phyloP scores from a whole-genome alignment of 1,284 basidiomycete species.

The Mrakiaceae sp. region DNA sequence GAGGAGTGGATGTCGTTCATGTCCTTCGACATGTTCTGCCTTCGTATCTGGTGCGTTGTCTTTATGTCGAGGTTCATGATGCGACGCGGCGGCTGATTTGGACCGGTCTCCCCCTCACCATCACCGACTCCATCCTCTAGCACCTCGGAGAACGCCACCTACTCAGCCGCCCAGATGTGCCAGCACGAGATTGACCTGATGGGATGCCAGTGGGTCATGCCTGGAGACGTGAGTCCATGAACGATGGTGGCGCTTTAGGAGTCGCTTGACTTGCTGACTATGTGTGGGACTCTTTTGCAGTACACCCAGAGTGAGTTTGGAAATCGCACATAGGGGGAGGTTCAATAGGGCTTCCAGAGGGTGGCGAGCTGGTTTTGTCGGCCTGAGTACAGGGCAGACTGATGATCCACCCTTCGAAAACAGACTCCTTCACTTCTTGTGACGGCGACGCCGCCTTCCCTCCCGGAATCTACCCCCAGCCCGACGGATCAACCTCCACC shows the following conservation, averaged over 20 bases:
- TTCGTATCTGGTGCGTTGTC: conserved; percentile 37
- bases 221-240: conserved; percentile 25
- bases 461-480: conserved; percentile 32
- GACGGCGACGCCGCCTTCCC: conserved; percentile 28
- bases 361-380: too few species aligned
- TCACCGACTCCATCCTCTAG: conserved; percentile 22
- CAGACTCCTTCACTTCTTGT: conserved; percentile 36
- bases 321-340: too few species aligned
- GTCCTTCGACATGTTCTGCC: conserved; percentile 15
- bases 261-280: too few species aligned
- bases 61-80: too few species aligned
- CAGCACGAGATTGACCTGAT: conserved; percentile 36
- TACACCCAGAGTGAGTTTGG: too few species aligned
- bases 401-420: conserved; percentile 24
- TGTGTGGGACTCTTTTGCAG: too few species aligned
- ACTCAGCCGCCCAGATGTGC: conserved; percentile 18
- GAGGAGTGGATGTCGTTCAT: conserved; percentile 25
- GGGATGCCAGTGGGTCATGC: conserved; percentile 29
- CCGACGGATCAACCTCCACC: conserved; percentile 33
- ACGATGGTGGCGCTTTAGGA: too few species aligned
- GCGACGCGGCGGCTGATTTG: too few species aligned
- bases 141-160: conserved; percentile 31
- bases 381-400: too few species aligned
- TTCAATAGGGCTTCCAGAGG: too few species aligned
- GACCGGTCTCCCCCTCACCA: too few species aligned